These are phyloP conservation scores for Skeletonema costatum DNA, from an alignment of 108 stramenopile genomes.

Conservation along the genomic window DNA sequence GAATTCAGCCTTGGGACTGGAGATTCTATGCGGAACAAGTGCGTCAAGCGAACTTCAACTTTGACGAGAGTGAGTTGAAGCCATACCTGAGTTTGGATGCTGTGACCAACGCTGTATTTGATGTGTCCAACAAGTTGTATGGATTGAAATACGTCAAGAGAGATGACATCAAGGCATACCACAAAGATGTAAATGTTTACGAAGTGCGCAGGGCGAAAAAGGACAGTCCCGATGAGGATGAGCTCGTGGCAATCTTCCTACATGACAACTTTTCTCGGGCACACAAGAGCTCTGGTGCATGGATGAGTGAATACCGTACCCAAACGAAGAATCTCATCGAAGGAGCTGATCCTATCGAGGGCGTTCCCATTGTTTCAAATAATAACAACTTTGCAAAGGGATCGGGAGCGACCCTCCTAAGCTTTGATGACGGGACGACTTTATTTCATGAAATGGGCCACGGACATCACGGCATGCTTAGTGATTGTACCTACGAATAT, in stretches of 20 bases:
- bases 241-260: conserved; percentile 69
- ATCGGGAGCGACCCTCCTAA: conserved; percentile 55
- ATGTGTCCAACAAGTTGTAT: conserved; percentile 75
- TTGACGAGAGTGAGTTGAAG: conserved; percentile 74
- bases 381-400: conserved; percentile 86
- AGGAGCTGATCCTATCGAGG: conserved; percentile 51
- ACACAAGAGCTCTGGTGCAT: conserved; percentile 70
- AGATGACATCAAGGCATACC: conserved; percentile 63
- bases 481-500: conserved; percentile 66
- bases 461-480: conserved; percentile 78
- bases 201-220: conserved; percentile 58
- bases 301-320: conserved; percentile 84
- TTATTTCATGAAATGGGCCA: conserved; percentile 74
- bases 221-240: conserved; percentile 35
- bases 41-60: conserved; percentile 65
- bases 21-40: conserved; percentile 79
- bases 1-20: conserved; percentile 84
- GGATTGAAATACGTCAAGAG: conserved; percentile 64
- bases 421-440: conserved; percentile 64
- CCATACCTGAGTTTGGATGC: conserved; percentile 72
- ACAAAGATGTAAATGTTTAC: conserved; percentile 75
- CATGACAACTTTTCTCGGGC: conserved; percentile 81
- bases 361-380: conserved; percentile 74
- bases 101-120: conserved; percentile 66
- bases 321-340: conserved; percentile 69